Conservation (phyloP, 2,329 filamentous ascomycete genomes). For the Alternaria sp. region DNA sequence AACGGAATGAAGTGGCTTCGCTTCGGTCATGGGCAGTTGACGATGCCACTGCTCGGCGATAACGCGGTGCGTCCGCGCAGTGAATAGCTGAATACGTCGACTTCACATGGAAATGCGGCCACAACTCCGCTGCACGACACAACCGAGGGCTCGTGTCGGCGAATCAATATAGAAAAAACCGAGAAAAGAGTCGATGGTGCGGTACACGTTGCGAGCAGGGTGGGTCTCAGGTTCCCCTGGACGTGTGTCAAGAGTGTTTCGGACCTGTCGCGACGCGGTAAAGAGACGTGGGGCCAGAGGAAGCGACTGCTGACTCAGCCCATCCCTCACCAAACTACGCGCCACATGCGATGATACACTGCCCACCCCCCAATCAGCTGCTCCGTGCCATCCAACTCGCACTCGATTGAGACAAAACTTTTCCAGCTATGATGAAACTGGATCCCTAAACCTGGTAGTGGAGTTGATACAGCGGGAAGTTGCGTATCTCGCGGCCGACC, state of each 20-base stretch:
- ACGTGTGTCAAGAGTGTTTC: slow-evolving; percentile 35
- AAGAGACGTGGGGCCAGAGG: slow-evolving; percentile 16
- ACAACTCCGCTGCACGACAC: slow-evolving; percentile 11
- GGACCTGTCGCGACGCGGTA: slow-evolving; percentile 28
- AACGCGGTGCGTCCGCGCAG: slow-evolving; percentile 7
- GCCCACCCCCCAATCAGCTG: slow-evolving; percentile 15
- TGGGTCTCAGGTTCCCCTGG: slow-evolving; percentile 25
- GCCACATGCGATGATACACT: slow-evolving; percentile 9
- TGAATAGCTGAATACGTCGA: slow-evolving; percentile 6
- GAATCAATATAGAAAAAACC: slow-evolving; percentile 24
- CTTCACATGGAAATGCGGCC: slow-evolving; percentile 11
- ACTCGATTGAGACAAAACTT: slow-evolving; percentile 5
- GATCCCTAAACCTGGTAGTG: slow-evolving; percentile 10
- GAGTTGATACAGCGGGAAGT: slow-evolving; percentile 18
- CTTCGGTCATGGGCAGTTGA: not conserved
- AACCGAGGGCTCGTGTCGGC: slow-evolving; percentile 11
- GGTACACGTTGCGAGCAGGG: slow-evolving; percentile 27
- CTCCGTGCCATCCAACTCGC: not conserved
- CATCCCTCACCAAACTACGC: slow-evolving; percentile 9
- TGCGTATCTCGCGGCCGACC: slow-evolving; percentile 17
- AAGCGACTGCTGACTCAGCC: slow-evolving; percentile 19
- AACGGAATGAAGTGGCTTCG: slow-evolving; percentile 5
- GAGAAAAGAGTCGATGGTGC: slow-evolving; percentile 30
- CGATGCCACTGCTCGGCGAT: slow-evolving; percentile 11
- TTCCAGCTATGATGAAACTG: slow-evolving; percentile 4